Conservation (phyloP, 495 filamentous ascomycete species). For the Symbiotaphrina buchneri region DNA sequence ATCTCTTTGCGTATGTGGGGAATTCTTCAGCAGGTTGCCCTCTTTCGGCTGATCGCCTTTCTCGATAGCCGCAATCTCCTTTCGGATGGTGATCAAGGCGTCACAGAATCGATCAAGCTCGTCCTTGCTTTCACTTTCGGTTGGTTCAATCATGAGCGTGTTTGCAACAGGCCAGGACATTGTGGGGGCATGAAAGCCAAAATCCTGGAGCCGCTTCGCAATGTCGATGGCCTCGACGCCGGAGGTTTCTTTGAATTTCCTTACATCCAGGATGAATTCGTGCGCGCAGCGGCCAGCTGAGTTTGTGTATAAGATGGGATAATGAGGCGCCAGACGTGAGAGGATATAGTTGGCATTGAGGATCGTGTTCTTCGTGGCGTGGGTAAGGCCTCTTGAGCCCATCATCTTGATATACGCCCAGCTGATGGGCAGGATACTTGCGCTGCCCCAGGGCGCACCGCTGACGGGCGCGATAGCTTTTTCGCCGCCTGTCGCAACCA, state of each 20-base stretch:
- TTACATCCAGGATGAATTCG: slow-evolving; percentile 93
- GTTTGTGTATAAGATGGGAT: slow-evolving; percentile 85
- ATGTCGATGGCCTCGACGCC: slow-evolving; percentile 92
- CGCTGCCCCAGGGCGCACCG: slow-evolving; percentile 77
- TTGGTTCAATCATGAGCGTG: slow-evolving; percentile 98
- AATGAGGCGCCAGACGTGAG: slow-evolving; percentile 71
- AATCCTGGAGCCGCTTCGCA: slow-evolving; percentile 93
- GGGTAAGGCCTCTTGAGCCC: slow-evolving; percentile 71
- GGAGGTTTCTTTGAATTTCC: slow-evolving; percentile 60
- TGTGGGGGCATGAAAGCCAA: slow-evolving; percentile 94
- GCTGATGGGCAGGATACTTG: slow-evolving; percentile 86
- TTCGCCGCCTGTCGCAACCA: slow-evolving; percentile 37
- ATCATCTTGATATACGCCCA: slow-evolving; percentile 98
- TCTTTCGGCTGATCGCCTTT: slow-evolving; percentile 53
- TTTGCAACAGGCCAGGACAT: slow-evolving; percentile 97
- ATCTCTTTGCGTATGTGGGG: slow-evolving; percentile 75
- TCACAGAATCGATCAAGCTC: slow-evolving; percentile 93
- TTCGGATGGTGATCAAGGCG: slow-evolving; percentile 70
- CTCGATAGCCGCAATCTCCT: slow-evolving; percentile 73
- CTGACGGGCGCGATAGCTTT: slow-evolving; percentile 49
- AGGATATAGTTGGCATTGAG: slow-evolving; percentile 98
- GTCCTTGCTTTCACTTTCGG: slow-evolving; percentile 79
- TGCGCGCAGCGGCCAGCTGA: slow-evolving; percentile 73
- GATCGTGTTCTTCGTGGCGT: slow-evolving; percentile 82
- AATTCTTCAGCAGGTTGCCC: slow-evolving; percentile 80